phyloP scores from a whole-genome alignment of 1,284 basidiomycete genomes.

The Pholiota adiposa region DNA sequence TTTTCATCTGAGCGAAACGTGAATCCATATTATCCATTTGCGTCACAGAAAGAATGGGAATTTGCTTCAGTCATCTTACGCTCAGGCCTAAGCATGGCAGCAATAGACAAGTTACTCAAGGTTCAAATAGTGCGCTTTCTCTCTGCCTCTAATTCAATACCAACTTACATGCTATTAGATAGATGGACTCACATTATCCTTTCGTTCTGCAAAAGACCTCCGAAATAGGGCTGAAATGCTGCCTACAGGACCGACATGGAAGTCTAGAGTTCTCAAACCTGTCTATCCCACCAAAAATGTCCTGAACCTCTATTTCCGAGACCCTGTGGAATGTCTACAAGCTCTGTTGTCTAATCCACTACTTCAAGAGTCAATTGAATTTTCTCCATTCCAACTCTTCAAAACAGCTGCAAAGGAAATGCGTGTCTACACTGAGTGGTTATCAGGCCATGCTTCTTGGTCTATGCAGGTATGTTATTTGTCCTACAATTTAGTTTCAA shows the following conservation, averaged over 20 bases:
- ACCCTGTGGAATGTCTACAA: slow-evolving; percentile 30
- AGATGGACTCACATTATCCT: slow-evolving; percentile 24
- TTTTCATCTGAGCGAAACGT: too few relatives aligned
- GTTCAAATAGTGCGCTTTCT: not conserved
- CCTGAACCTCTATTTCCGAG: slow-evolving; percentile 24
- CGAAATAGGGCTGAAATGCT: not conserved
- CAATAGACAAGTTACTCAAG: slow-evolving; percentile 27
- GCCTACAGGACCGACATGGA: not conserved
- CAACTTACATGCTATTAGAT: not conserved
- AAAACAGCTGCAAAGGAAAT: slow-evolving; percentile 19
- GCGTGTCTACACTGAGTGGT: slow-evolving; percentile 32
- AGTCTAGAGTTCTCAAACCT: not conserved
- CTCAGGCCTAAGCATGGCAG: slow-evolving; percentile 30
- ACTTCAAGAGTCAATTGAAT: slow-evolving; percentile 23
- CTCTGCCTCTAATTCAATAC: not conserved
- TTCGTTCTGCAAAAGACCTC: slow-evolving; percentile 32
- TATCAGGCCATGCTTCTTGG: slow-evolving; percentile 33
- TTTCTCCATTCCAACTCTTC: slow-evolving; percentile 27
- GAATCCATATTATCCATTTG: too few relatives aligned
- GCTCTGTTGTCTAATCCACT: too few relatives aligned
- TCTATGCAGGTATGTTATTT: slow-evolving; percentile 31
- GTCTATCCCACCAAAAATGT: not conserved
- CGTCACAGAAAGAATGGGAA: too few relatives aligned
- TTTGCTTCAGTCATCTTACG: too few relatives aligned
- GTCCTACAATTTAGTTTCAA: too few relatives aligned